Conservation (phyloP, 2,329 filamentous ascomycete species). For the Pseudopithomyces chartarum region DNA sequence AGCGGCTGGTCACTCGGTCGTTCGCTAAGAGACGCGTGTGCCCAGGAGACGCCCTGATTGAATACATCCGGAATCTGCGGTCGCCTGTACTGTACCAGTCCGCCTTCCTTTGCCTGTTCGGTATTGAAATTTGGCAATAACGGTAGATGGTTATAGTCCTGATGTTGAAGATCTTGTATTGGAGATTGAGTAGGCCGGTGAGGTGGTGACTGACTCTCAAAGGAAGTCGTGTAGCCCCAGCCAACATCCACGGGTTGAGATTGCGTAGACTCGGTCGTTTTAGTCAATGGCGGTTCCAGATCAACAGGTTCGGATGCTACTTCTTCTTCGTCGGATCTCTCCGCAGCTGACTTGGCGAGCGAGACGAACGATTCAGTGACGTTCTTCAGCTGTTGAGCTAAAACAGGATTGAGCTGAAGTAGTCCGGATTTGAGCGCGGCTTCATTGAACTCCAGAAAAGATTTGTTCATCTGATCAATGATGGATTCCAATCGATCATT, state of each 20-base stretch:
- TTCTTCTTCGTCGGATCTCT: constrained; percentile 34
- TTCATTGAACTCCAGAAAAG: constrained; percentile 71
- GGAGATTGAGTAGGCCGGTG: not conserved
- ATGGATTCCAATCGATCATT: constrained; percentile 71
- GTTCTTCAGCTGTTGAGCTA: constrained; percentile 62
- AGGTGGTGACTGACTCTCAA: not conserved
- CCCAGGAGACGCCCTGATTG: constrained; percentile 24
- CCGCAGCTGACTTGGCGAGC: constrained; percentile 55
- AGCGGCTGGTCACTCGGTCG: constrained; percentile 16
- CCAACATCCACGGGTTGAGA: constrained; percentile 23
- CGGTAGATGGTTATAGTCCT: constrained; percentile 1
- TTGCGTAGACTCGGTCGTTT: not conserved
- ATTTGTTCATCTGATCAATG: constrained; percentile 74
- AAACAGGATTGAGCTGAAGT: constrained; percentile 60
- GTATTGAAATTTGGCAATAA: constrained; percentile 13
- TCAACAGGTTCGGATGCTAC: constrained; percentile 38
- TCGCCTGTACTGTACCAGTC: constrained; percentile 4
- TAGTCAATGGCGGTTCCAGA: constrained; percentile 5
- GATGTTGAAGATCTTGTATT: not conserved
- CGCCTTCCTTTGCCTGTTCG: constrained; percentile 2
- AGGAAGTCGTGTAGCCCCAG: constrained; percentile 30
- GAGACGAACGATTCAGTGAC: constrained; percentile 64
- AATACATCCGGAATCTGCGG: constrained; percentile 23
- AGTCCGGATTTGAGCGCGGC: constrained; percentile 63
- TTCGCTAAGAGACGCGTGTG: constrained; percentile 4